These are phyloP conservation scores for Curvularia sp. DNA, from an alignment of 2,329 filamentous ascomycete genomes.

Conservation along the genomic window DNA sequence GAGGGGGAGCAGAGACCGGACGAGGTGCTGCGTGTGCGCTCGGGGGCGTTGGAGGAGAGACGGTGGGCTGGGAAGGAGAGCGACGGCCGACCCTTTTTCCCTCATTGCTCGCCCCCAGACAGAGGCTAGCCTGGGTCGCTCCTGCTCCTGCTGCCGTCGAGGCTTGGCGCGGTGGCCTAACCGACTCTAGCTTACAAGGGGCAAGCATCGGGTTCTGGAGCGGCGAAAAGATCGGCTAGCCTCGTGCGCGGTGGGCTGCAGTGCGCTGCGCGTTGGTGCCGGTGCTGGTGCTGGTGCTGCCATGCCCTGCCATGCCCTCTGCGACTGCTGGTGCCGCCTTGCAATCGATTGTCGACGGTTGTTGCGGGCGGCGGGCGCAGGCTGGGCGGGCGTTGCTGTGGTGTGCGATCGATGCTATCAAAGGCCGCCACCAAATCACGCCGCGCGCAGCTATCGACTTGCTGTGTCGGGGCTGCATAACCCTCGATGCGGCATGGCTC, in stretches of 20 bases:
- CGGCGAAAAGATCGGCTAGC: constrained; percentile 20
- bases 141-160: constrained; percentile 20
- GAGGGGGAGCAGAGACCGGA: constrained; percentile 19
- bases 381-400: no score
- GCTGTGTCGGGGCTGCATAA: constrained; percentile 23
- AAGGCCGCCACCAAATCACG: constrained; percentile 25
- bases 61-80: constrained; percentile 21
- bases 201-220: constrained; percentile 16
- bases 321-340: no score
- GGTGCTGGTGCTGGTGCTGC: constrained; percentile 3
- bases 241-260: no score
- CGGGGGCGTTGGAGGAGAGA: constrained; percentile 23
- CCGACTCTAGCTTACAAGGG: constrained; percentile 16
- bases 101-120: constrained; percentile 18
- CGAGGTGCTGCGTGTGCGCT: constrained; percentile 12
- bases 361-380: background rate
- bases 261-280: constrained; percentile 2
- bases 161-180: constrained; percentile 8
- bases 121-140: constrained; percentile 19
- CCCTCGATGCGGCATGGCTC: constrained; percentile 28
- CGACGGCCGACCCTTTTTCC: constrained; percentile 23
- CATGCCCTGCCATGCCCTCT: no score
- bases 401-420: no score
- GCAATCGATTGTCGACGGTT: background rate
- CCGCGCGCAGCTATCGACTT: constrained; percentile 26